These are phyloP conservation scores for Arthroderma sp. DNA, from an alignment of 2,329 filamentous ascomycete genomes.

Conservation along the genomic window DNA sequence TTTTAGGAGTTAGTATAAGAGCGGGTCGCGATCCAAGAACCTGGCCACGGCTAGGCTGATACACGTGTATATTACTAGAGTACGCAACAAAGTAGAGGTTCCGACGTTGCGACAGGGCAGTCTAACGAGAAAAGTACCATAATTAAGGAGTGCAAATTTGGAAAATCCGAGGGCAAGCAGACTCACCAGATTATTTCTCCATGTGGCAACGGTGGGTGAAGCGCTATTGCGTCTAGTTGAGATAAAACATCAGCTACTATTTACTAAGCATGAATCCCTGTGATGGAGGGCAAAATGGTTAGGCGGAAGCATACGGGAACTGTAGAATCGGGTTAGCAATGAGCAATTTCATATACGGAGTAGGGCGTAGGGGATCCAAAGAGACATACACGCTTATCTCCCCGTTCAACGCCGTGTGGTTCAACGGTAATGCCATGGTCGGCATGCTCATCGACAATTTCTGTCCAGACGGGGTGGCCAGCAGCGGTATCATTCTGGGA, in stretches of 20 bases:
- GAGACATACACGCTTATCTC: slow-evolving; percentile 22
- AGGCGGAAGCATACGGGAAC: slow-evolving; percentile 6
- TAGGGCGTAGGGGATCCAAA: slow-evolving; percentile 15
- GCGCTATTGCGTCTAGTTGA: neutral
- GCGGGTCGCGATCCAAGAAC: slow-evolving; percentile 27
- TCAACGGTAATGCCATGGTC: slow-evolving; percentile 11
- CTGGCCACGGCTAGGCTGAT: slow-evolving; percentile 32
- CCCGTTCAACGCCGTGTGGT: slow-evolving; percentile 10
- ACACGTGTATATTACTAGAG: slow-evolving; percentile 33
- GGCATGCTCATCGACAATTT: neutral
- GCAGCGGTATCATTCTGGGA: neutral
- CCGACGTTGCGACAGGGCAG: slow-evolving; percentile 36
- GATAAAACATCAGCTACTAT: no score
- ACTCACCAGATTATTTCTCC: slow-evolving; percentile 36
- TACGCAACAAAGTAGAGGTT: slow-evolving; percentile 38
- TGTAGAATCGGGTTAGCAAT: slow-evolving; percentile 2
- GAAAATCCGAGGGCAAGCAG: neutral
- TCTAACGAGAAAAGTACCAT: slow-evolving; percentile 18
- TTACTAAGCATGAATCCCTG: no score
- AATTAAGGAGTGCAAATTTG: neutral
- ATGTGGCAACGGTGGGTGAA: slow-evolving; percentile 26
- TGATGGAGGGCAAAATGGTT: no score
- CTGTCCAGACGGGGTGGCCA: neutral
- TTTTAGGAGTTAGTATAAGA: slow-evolving; percentile 33
- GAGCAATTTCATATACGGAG: neutral